Evolutionary conservation across 225 moss, liverwort and hornwort genomes (phyloP), one percentile per base, ranked within the genome.

Genomic region (Climacium dendroides): DNA sequence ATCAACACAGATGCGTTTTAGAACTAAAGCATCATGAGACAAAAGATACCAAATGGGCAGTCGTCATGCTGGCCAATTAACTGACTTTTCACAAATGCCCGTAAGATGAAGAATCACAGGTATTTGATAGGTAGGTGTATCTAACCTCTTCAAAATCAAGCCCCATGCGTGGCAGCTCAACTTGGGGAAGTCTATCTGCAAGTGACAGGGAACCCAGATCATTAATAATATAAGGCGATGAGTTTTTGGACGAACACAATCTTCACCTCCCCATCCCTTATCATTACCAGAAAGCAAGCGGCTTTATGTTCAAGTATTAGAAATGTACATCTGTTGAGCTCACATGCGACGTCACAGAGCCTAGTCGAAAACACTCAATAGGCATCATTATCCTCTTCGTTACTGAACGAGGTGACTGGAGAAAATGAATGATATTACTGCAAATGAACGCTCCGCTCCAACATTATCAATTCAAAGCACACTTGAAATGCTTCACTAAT

Each of bases 81-180:
- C 64, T 43, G 37, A n/a, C 85, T 65, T 82, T 65, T 24, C 58
- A 53, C 32, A 82, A 52, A 58, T 61, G n/a, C 70, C 73, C 81
- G 22, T 79, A 39, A 66, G 34, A 69, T 24, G 52, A 55, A 74
- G 61, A 85, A 80, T 25, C 39, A 20, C n/a, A 88, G 41, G 41
- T 64, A 86, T 50, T 66, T 43, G 37, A 58, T 55, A 62, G 58
- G 65, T 55, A 62, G 47, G 32, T 81, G 65, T 35, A 65, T 85
- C 89, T 84, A 88, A 98, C 99, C 99, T 97, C 99, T 90, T 99
- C 99, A 83, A 96, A 96, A 88, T 99, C 98, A 59, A 99, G 93
- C 55, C 91, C 97, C 92, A 96, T 92, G 61, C 94, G 95, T 77
- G 93, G 91, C 88, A 93, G 87, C 90, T 99, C 99, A 89, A 89